Conservation (phyloP, 2,329 filamentous ascomycete genomes). For the Endocalyx cinctus region DNA sequence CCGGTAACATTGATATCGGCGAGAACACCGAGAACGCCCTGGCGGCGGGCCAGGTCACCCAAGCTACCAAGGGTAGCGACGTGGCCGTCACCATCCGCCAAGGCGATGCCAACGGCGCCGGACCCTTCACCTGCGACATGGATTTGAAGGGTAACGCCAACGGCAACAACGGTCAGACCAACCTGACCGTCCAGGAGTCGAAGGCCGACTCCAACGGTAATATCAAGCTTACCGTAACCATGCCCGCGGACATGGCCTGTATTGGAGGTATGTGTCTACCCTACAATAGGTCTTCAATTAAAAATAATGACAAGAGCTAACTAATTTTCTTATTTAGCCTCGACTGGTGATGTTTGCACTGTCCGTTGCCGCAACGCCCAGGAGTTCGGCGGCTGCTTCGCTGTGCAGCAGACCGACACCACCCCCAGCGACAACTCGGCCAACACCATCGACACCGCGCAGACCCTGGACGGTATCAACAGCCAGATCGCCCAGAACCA, state of each 20-base stretch:
- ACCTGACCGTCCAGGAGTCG: constrained; percentile 35
- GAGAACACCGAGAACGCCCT: constrained; percentile 51
- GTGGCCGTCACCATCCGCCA: constrained; percentile 46
- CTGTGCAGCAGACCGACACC: constrained; percentile 37
- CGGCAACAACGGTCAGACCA: constrained; percentile 36
- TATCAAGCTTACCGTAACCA: constrained; percentile 52
- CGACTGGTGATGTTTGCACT: constrained; percentile 39
- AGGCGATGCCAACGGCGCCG: constrained; percentile 49
- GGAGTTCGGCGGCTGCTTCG: constrained; percentile 34
- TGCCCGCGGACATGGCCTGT: constrained; percentile 47
- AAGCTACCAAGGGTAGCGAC: constrained; percentile 40
- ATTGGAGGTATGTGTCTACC: constrained; percentile 47
- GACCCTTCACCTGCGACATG: constrained; percentile 51
- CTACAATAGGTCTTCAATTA: too few relatives aligned
- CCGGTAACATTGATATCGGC: constrained; percentile 58
- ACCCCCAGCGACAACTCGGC: constrained; percentile 24
- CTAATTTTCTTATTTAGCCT: constrained; percentile 17
- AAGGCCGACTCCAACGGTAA: constrained; percentile 40
- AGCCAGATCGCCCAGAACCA: constrained; percentile 38
- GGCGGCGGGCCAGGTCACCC: constrained; percentile 40
- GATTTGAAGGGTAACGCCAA: constrained; percentile 28
- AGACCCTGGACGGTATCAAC: constrained; percentile 32
- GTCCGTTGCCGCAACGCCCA: constrained; percentile 35
- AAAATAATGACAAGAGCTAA: constrained; percentile 2
- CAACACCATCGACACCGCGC: constrained; percentile 31